Percentiles rank a stretch among this genome's conserved stretches.
Conservation (phyloP, 345 rosid species). For the Clausena lansium region DNA sequence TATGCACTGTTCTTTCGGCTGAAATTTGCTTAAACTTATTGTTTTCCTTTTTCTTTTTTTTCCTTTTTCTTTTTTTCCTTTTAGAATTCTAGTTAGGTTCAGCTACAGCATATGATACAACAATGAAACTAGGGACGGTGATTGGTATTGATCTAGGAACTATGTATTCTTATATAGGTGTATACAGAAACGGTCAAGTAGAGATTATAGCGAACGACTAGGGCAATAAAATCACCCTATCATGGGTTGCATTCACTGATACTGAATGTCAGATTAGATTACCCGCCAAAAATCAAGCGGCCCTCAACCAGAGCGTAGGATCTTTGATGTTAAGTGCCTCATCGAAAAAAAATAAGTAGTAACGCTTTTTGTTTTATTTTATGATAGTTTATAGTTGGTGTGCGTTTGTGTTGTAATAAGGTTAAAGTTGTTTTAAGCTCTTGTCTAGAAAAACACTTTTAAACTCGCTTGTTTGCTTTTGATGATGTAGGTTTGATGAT, state of each 20-base stretch:
- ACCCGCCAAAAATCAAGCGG: conserved; percentile 63
- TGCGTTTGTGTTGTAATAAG: too few species aligned
- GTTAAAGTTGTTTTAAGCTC: too few species aligned
- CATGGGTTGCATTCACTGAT: conserved; percentile 69
- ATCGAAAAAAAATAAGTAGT: conserved; percentile 39
- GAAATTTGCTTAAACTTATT: neutral
- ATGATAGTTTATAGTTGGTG: too few species aligned
- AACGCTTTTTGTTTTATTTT: too few species aligned
- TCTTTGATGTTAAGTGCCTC: conserved; percentile 53
- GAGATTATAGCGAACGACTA: conserved; percentile 68
- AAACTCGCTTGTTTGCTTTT: neutral
- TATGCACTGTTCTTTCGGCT: neutral
- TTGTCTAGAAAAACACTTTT: neutral
- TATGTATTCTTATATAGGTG: conserved; percentile 56
- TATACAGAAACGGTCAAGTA: conserved; percentile 40
- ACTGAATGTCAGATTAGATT: conserved; percentile 61
- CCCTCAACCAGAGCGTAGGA: conserved; percentile 45
- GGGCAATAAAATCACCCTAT: conserved; percentile 62
- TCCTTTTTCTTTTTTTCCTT: too few species aligned
- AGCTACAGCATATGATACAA: conserved; percentile 24
- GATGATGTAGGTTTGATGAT: conserved; percentile 30
- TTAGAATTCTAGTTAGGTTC: conserved; percentile 28
- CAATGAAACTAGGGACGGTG: conserved; percentile 40
- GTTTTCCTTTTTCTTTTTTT: neutral
- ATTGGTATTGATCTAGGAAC: conserved; percentile 60